A percentile compares a stretch with the other conserved stretches of the same genome.
Evolutionary conservation across 305 asterid species (phyloP).

Genomic region (Ajuga reptans): DNA sequence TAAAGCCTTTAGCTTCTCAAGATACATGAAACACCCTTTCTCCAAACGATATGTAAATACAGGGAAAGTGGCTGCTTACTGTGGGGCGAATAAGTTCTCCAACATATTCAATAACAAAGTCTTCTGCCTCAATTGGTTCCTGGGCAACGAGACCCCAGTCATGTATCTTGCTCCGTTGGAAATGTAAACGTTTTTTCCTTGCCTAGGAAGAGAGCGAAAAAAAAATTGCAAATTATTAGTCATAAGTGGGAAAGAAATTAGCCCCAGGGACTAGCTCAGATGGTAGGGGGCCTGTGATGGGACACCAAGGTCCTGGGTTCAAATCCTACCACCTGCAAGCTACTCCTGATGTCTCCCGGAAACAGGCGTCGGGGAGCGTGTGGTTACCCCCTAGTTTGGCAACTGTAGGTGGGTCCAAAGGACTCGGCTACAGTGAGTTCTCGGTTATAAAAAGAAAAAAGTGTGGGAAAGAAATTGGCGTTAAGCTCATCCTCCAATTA

Average conservation of each 20-base stretch:
- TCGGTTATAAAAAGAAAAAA: no score
- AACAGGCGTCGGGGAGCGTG: no score
- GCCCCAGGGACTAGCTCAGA: no score
- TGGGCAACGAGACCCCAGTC: slow-evolving; percentile 97
- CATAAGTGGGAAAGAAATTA: slow-evolving; percentile 1
- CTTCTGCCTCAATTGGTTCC: slow-evolving; percentile 97
- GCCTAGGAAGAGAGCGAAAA: slow-evolving; percentile 46
- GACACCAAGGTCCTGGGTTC: no score
- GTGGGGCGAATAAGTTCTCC: slow-evolving; percentile 94
- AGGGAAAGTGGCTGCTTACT: slow-evolving; percentile 44
- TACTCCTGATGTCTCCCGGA: no score
- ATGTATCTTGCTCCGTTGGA: slow-evolving; percentile 94
- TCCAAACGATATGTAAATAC: slow-evolving; percentile 6
- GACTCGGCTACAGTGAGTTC: no score
- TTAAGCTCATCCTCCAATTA: slow-evolving; percentile 27
- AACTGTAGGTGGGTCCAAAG: no score
- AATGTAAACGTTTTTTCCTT: slow-evolving; percentile 80
- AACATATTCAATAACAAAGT: slow-evolving; percentile 95
- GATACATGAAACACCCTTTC: background rate
- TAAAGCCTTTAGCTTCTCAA: background rate
- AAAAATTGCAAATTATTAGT: slow-evolving; percentile 16
- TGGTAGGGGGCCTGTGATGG: no score
- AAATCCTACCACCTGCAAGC: no score
- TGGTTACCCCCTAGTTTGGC: no score
- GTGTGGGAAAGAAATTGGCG: background rate